Percentiles rank a stretch among this genome's conserved stretches.
Evolutionary conservation across 2,329 filamentous ascomycete genomes (phyloP).

Genomic region (Penicillium sp.): DNA sequence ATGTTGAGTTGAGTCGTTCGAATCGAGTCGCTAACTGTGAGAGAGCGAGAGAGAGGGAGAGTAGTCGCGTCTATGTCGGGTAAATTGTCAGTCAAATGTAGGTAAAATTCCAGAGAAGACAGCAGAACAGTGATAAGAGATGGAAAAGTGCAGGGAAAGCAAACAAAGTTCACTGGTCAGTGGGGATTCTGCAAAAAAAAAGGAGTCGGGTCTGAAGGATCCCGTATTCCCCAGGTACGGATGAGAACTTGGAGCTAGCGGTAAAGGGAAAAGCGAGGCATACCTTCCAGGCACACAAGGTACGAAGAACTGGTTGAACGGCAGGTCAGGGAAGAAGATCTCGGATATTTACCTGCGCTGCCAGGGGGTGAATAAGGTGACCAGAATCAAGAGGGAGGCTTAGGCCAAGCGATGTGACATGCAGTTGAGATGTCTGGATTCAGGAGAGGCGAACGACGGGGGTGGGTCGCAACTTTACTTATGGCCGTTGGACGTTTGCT

Average conservation of each 20-base stretch:
- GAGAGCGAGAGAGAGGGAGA: no score
- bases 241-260: background rate
- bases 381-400: background rate
- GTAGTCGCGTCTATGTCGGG: background rate
- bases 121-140: background rate
- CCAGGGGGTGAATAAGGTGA: background rate
- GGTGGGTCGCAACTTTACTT: conserved; percentile 19
- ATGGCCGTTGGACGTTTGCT: conserved; percentile 6
- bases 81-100: background rate
- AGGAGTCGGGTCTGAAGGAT: conserved; percentile 2
- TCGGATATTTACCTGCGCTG: background rate
- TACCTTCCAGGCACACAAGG: background rate
- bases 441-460: conserved; percentile 16
- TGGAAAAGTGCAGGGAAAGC: conserved; percentile 3
- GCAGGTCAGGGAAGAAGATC: background rate
- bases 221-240: background rate
- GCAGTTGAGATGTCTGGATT: conserved; percentile 14
- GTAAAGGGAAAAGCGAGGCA: background rate
- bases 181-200: conserved; percentile 2
- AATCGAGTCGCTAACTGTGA: background rate
- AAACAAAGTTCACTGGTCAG: conserved; percentile 4
- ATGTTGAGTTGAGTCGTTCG: conserved; percentile 24
- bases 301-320: background rate
- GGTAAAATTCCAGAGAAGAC: background rate
- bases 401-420: conserved; percentile 15